phyloP scores from a whole-genome alignment of 805 yeast genomes.

The Candida easanensis region DNA sequence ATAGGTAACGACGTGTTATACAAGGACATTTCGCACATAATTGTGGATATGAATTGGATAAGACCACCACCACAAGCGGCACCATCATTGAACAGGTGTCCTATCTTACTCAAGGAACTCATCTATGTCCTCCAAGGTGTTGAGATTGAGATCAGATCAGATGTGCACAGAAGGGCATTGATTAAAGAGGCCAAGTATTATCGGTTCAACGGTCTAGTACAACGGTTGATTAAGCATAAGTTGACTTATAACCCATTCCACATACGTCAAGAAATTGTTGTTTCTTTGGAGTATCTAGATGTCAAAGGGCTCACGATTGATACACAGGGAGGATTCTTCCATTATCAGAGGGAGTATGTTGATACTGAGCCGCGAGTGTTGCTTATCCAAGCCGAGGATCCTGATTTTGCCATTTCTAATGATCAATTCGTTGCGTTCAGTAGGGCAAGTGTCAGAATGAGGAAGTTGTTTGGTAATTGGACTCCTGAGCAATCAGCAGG shows the following conservation, averaged over 20 bases:
- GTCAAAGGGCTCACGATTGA: constrained; percentile 12
- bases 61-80: constrained; percentile 81
- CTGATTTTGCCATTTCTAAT: background rate
- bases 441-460: background rate
- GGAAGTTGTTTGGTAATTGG: background rate
- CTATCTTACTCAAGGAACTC: constrained; percentile 30
- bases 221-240: constrained; percentile 53
- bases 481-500: background rate
- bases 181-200: constrained; percentile 74
- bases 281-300: constrained; percentile 15
- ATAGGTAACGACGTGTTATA: constrained; percentile 54
- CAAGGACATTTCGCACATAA: constrained; percentile 44
- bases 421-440: background rate
- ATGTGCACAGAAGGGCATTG: constrained; percentile 53
- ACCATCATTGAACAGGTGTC: constrained; percentile 37
- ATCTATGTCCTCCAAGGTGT: constrained; percentile 57
- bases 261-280: constrained; percentile 51
- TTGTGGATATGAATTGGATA: constrained; percentile 40
- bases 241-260: constrained; percentile 52
- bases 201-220: constrained; percentile 72
- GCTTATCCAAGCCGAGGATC: constrained; percentile 34
- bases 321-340: constrained; percentile 5
- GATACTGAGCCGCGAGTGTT: constrained; percentile 39
- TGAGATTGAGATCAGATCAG: constrained; percentile 42
- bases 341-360: constrained; percentile 45